A percentile compares a stretch with the other conserved stretches of the same genome.
Conservation (phyloP, 2,329 filamentous ascomycete genomes). For the Penicillium sp. region DNA sequence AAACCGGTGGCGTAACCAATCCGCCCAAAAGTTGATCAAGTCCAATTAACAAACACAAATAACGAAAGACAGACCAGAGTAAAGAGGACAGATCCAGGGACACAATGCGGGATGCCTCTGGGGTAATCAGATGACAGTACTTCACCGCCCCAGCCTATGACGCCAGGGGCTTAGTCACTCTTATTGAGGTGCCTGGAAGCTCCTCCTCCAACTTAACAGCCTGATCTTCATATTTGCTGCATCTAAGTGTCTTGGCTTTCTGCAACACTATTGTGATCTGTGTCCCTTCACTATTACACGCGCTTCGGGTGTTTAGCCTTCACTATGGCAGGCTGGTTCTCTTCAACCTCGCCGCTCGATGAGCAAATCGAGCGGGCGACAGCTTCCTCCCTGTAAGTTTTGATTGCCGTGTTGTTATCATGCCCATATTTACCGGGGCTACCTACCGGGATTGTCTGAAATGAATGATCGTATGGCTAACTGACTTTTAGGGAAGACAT, state of each 20-base stretch:
- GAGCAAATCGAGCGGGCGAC: conserved; percentile 97
- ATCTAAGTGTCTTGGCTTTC: conserved; percentile 7
- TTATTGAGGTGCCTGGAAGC: conserved; percentile 22
- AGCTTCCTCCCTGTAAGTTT: conserved; percentile 79
- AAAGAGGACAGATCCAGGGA: conserved; percentile 22
- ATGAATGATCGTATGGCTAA: conserved; percentile 8
- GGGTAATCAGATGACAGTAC: conserved; percentile 24
- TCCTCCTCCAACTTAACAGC: conserved; percentile 19
- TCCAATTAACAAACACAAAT: conserved; percentile 9
- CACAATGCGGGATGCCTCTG: conserved; percentile 21
- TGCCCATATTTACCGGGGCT: not conserved
- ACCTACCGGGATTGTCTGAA: no score
- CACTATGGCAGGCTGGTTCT: conserved; percentile 96
- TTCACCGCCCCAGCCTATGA: conserved; percentile 39
- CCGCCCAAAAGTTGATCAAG: not conserved
- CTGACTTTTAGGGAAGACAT: conserved; percentile 75
- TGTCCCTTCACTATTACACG: not conserved
- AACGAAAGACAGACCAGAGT: conserved; percentile 5
- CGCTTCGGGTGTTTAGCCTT: conserved; percentile 29
- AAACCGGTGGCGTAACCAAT: not conserved
- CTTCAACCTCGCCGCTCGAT: conserved; percentile 87
- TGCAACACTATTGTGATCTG: conserved; percentile 37
- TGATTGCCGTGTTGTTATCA: conserved; percentile 17
- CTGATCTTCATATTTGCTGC: conserved; percentile 9
- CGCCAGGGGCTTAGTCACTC: conserved; percentile 34